These are phyloP conservation scores for Elaeis oleifera DNA, from an alignment of 202 grass and related monocot species.

Conservation along the genomic window DNA sequence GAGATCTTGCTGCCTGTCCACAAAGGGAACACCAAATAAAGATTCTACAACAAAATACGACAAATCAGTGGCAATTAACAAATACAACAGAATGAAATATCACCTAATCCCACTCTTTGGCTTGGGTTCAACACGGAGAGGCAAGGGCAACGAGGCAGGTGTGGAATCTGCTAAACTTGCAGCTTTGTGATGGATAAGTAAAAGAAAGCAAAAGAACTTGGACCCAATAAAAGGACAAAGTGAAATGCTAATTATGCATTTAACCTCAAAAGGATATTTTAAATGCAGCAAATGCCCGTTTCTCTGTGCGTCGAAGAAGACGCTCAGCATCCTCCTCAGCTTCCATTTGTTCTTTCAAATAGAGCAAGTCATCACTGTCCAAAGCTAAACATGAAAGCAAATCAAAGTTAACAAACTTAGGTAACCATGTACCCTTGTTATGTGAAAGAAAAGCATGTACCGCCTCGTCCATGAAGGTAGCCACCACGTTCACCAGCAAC, in stretches of 20 bases:
- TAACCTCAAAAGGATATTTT: slow-evolving; percentile 56
- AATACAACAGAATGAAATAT: background rate
- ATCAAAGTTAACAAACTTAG: slow-evolving; percentile 25
- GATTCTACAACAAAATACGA: slow-evolving; percentile 5
- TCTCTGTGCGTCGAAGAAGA: slow-evolving; percentile 80
- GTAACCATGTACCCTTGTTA: background rate
- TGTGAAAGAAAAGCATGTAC: slow-evolving; percentile 37
- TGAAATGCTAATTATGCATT: slow-evolving; percentile 1
- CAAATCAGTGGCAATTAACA: background rate
- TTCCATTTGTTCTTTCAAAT: slow-evolving; percentile 99
- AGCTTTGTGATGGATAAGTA: slow-evolving; percentile 68
- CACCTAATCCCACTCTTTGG: slow-evolving; percentile 89
- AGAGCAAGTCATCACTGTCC: slow-evolving; percentile 96
- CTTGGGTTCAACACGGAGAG: slow-evolving; percentile 84
- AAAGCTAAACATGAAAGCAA: slow-evolving; percentile 47
- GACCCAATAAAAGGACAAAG: background rate
- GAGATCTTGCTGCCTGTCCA: slow-evolving; percentile 74
- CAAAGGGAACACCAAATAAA: slow-evolving; percentile 2
- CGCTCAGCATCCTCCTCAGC: slow-evolving; percentile 95
- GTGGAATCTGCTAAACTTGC: slow-evolving; percentile 73
- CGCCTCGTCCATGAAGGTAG: slow-evolving; percentile 94
- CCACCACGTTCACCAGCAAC: slow-evolving; percentile 97
- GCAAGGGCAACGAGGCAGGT: slow-evolving; percentile 43
- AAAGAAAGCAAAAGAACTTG: slow-evolving; percentile 30
- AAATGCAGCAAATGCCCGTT: slow-evolving; percentile 92